Evolutionary conservation across 441 rosid genomes (phyloP).

Genomic region (Eutrema salsugineum): DNA sequence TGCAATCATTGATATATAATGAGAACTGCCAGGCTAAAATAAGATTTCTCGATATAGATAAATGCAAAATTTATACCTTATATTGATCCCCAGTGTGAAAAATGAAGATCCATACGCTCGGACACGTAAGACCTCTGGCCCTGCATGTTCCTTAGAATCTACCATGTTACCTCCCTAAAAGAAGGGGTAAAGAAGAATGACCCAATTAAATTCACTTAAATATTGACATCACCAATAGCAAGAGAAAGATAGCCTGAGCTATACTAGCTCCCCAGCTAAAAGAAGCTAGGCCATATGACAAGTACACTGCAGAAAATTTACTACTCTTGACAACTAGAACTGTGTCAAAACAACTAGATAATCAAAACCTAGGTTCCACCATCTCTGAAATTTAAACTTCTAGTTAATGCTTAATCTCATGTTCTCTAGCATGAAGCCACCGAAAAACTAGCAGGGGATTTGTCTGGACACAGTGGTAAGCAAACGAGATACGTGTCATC

Average conservation of each 20-base stretch:
- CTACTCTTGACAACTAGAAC: neutral
- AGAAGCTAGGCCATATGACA: neutral
- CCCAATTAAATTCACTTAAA: neutral
- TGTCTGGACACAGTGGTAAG: neutral
- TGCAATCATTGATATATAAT: conserved; percentile 37
- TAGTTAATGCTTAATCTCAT: neutral
- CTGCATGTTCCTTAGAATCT: conserved; percentile 41
- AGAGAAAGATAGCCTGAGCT: neutral
- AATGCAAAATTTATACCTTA: conserved; percentile 47
- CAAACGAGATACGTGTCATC: neutral
- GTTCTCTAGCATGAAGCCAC: neutral
- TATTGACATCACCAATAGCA: conserved; percentile 1
- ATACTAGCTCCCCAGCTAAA: conserved; percentile 1
- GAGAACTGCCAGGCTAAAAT: neutral
- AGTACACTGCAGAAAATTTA: neutral
- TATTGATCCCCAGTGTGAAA: conserved; percentile 86
- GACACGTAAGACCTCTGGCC: conserved; percentile 71
- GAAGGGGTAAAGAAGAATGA: neutral
- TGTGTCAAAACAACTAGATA: neutral
- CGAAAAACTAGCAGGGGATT: neutral
- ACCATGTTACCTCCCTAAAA: conserved; percentile 56
- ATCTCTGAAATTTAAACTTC: neutral
- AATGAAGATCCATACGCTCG: conserved; percentile 93
- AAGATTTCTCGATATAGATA: neutral
- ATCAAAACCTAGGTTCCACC: neutral